These are phyloP conservation scores for Trypanosoma platydactyli DNA, from an alignment of 208 protist genomes.

Conservation along the genomic window DNA sequence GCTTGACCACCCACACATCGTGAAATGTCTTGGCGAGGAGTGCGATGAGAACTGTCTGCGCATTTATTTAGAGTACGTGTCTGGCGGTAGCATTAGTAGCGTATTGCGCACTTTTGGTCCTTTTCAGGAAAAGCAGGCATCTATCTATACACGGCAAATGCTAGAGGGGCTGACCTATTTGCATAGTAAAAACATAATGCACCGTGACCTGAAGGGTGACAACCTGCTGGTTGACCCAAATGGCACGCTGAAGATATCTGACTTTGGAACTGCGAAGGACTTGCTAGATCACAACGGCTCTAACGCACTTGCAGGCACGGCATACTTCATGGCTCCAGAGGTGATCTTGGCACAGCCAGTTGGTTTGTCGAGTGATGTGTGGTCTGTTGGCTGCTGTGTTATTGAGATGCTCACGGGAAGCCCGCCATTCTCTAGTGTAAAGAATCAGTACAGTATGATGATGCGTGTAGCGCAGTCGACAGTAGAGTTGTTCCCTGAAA, in stretches of 20 bases:
- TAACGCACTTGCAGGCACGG: slow-evolving; percentile 65
- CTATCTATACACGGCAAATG: slow-evolving; percentile 78
- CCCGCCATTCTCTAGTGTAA: slow-evolving; percentile 59
- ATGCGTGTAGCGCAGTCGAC: slow-evolving; percentile 65
- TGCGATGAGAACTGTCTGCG: slow-evolving; percentile 64
- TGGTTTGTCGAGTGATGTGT: slow-evolving; percentile 74
- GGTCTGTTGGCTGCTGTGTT: slow-evolving; percentile 90
- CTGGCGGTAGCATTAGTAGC: slow-evolving; percentile 85
- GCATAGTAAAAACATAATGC: slow-evolving; percentile 80
- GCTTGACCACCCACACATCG: slow-evolving; percentile 91
- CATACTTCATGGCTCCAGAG: slow-evolving; percentile 92
- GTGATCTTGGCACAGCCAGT: slow-evolving; percentile 51
- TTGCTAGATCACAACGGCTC: slow-evolving; percentile 32
- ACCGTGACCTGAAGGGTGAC: slow-evolving; percentile 92
- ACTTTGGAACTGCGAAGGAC: slow-evolving; percentile 78
- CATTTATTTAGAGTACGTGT: slow-evolving; percentile 94
- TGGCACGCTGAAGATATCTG: slow-evolving; percentile 79
- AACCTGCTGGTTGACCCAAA: slow-evolving; percentile 85
- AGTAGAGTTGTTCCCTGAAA: slow-evolving; percentile 45
- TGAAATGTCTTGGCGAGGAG: slow-evolving; percentile 84
- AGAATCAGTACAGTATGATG: slow-evolving; percentile 79
- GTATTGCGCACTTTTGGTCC: slow-evolving; percentile 75
- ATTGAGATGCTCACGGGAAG: slow-evolving; percentile 88
- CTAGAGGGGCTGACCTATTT: slow-evolving; percentile 83
- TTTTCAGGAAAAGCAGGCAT: slow-evolving; percentile 76